phyloP scores from a whole-genome alignment of 139 green algal species.

The Tetraselmis striata region DNA sequence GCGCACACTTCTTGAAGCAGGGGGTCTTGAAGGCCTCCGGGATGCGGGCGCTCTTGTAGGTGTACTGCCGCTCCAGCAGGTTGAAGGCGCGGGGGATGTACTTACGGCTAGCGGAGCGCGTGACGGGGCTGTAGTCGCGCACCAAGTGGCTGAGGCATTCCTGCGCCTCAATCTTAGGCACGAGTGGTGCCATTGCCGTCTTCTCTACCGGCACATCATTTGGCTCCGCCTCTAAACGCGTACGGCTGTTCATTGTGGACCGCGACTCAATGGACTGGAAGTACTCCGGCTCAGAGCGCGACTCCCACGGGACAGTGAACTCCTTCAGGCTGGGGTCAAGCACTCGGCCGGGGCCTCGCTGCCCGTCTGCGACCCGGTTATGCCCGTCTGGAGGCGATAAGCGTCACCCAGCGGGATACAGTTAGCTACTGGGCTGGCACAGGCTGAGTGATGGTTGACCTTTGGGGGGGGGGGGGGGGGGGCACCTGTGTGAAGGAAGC shows the following conservation, averaged over 20 bases:
- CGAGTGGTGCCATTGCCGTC: not conserved
- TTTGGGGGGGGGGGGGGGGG: no score
- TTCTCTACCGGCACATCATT: not conserved
- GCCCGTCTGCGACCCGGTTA: not conserved
- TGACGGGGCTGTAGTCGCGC: not conserved
- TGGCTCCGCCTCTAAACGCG: not conserved
- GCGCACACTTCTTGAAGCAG: not conserved
- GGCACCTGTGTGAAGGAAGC: no score
- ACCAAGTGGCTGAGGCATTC: not conserved
- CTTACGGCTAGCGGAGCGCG: not conserved
- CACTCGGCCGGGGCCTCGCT: not conserved
- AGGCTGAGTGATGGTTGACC: no score
- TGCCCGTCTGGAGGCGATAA: slow-evolving; percentile 1
- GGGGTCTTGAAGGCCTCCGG: not conserved
- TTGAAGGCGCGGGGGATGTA: not conserved
- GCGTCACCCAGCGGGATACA: no score
- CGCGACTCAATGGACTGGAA: not conserved
- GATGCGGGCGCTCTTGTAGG: not conserved
- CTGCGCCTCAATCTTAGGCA: not conserved
- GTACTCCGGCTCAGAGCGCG: not conserved
- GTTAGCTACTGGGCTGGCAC: no score
- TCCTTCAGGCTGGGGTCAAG: not conserved
- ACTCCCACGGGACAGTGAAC: not conserved
- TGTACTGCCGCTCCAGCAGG: not conserved
- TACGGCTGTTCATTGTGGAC: not conserved